Base-by-base conservation (phyloP, 768 basidiomycete genomes). In the Leccinum rimulosum region DNA sequence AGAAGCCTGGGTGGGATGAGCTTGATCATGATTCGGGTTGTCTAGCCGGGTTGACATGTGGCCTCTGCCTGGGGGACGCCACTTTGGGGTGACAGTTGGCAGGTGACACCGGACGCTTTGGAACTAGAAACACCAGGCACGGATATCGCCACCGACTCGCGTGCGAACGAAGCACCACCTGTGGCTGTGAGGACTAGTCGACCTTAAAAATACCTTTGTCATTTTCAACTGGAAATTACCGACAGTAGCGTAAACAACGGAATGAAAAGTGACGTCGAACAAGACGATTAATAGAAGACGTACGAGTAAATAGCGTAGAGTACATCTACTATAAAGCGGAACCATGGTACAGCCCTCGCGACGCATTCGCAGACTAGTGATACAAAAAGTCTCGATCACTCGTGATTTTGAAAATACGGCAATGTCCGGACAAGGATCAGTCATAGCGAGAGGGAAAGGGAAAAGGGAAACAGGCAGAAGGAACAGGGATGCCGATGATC, bases 271-370 rank as follows among this genome's bases (percentile, higher is more conserved):
- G 68, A 64, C 61, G 61, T 59, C 47, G 60, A 63, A 50, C 56
- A 17, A 60, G 52, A 54, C 54, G 33, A 72, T 72, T 70, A 72
- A 68, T 66, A 60, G 62, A 68, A 65, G 61, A 51, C 60, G 71
- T 73, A 75, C 58, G 61, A 56, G 66, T 73, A 73, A 68, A 67
- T 72, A 73, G 61, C 63, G 64, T 65, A 52, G 66, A 61, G 62
- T 73, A 67, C 66, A 75, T 73, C 68, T 72, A 73, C 56, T 63
- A 57, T 73, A 75, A 64, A 64, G 64, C 54, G 63, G 61, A 64
- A 62, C 56, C 67, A 64, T 43, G n/a, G 40, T 66, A 68, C 65
- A 64, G 43, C 60, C 59, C 28, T 50, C 14, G 61, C 57, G 61
- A 61, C 63, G 43, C 57, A 60, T 57, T 70, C 68, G 40, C 61